These are phyloP conservation scores for Oenanthe javanica DNA, from an alignment of 140 eudicot genomes.

Conservation along the genomic window DNA sequence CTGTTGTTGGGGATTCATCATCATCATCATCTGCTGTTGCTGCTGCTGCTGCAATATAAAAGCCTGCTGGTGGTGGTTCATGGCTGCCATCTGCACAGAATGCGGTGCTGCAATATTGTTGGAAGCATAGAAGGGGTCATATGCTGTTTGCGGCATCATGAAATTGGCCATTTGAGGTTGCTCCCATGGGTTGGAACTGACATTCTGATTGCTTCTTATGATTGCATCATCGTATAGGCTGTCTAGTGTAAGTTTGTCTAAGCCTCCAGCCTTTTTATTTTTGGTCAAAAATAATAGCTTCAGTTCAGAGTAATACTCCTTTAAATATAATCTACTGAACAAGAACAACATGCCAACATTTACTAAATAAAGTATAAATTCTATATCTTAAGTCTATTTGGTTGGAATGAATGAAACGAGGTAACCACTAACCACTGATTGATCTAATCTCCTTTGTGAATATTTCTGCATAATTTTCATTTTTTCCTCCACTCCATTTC, in stretches of 20 bases:
- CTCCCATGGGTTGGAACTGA: slow-evolving; percentile 84
- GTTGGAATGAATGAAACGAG: not conserved
- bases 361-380: not conserved
- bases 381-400: not conserved
- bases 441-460: not conserved
- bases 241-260: slow-evolving; percentile 69
- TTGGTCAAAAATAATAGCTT: slow-evolving; percentile 3
- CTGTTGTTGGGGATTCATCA: slow-evolving; percentile 59
- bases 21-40: slow-evolving; percentile 57
- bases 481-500: not conserved
- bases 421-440: not conserved
- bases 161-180: slow-evolving; percentile 28
- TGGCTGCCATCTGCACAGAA: slow-evolving; percentile 67
- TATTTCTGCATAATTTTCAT: not conserved
- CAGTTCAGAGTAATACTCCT: not conserved
- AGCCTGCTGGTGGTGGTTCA: slow-evolving; percentile 53
- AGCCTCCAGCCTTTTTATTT: slow-evolving; percentile 60
- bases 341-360: not conserved
- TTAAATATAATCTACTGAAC: not conserved
- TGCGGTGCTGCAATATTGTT: slow-evolving; percentile 52
- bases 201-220: slow-evolving; percentile 52
- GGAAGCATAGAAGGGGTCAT: slow-evolving; percentile 64
- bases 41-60: slow-evolving; percentile 50
- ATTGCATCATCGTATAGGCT: slow-evolving; percentile 75
- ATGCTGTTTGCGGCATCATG: slow-evolving; percentile 47